Base-by-base conservation (phyloP, 2,329 filamentous ascomycete species). In the Aspergillaceae sp. region DNA sequence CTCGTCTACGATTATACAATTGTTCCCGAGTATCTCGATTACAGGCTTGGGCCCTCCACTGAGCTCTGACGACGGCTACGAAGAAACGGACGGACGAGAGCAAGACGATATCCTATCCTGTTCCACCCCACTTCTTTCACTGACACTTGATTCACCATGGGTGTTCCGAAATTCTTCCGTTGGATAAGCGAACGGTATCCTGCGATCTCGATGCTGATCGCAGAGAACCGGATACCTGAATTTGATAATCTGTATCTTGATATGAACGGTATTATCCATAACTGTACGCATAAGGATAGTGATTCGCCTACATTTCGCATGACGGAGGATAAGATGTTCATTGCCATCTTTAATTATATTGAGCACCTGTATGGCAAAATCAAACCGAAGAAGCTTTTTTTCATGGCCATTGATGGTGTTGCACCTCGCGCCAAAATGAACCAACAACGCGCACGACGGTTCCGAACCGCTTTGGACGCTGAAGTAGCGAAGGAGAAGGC, bases 191-290 rank as follows among this genome's bases (percentile, higher is more conserved):
- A 98, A 80, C 85, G 94, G 59, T 98, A 98, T 79, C 92, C 92
- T 46, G 83, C 92, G 51, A 98, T 98, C 68, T 98, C 92, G 44
- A 91, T 97, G 76, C 77, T 98, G 60, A 98, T 98, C 64, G 89
- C 91, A 45, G 92, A 98, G 74, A 98, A 96, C 70, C 86, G 92
- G 60, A 98, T 98, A 69, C 92, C 92, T 54, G 94, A 98, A 70
- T 98, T 98, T 71, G 92, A 98, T 70, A 92, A 87, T 70, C 82
- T 98, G 51, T 98, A 98, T 56, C 62, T 72, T 38, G 71, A 74
- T 63, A 98, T 98, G 92, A 98, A 98, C 70, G 92, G 92, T 56
- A 98, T 98, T 67, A 98, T 98, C 61, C 91, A 98, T 71, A 98
- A 98, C 69, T 98, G 92, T 69, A 98, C 92, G 47, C 92, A 98